Evolutionary conservation across 2,329 filamentous ascomycete genomes (phyloP).

Genomic region (Penicillium oxalicum): DNA sequence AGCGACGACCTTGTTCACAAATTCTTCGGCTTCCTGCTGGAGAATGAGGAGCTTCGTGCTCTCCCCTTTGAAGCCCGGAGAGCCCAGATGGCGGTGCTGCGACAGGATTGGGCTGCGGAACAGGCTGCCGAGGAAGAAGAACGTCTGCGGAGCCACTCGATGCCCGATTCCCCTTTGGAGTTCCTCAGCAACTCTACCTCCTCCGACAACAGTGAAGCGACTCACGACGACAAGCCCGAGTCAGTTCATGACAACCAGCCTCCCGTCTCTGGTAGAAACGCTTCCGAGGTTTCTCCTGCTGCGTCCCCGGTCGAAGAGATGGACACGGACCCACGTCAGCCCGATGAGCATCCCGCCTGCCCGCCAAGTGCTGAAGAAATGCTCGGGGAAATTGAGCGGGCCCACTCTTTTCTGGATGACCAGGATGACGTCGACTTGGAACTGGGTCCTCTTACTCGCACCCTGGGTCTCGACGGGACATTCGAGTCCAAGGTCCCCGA

Average conservation of each 20-base stretch:
- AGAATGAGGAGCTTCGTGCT: slow-evolving; percentile 26
- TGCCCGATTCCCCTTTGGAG: too few relatives aligned
- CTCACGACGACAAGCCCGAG: too few relatives aligned
- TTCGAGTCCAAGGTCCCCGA: not conserved
- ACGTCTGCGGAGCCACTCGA: too few relatives aligned
- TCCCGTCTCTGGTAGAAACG: too few relatives aligned
- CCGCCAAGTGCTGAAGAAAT: slow-evolving; percentile 6
- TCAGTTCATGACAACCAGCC: too few relatives aligned
- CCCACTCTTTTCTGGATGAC: slow-evolving; percentile 21
- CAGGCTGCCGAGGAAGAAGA: not conserved
- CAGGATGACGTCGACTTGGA: slow-evolving; percentile 17
- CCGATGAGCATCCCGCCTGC: not conserved
- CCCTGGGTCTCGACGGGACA: slow-evolving; percentile 13
- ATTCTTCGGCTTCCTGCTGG: slow-evolving; percentile 68
- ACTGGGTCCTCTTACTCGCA: slow-evolving; percentile 26
- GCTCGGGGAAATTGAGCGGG: slow-evolving; percentile 21
- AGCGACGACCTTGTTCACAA: slow-evolving; percentile 38
- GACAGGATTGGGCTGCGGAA: not conserved
- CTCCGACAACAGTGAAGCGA: too few relatives aligned
- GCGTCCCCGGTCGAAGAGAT: too few relatives aligned
- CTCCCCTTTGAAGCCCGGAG: not conserved
- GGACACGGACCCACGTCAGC: too few relatives aligned
- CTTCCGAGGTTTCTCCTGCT: too few relatives aligned
- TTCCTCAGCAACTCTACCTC: too few relatives aligned
- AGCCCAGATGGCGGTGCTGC: not conserved